Base-by-base conservation (phyloP, 805 yeast genomes). In the Blastobotrys parvus region DNA sequence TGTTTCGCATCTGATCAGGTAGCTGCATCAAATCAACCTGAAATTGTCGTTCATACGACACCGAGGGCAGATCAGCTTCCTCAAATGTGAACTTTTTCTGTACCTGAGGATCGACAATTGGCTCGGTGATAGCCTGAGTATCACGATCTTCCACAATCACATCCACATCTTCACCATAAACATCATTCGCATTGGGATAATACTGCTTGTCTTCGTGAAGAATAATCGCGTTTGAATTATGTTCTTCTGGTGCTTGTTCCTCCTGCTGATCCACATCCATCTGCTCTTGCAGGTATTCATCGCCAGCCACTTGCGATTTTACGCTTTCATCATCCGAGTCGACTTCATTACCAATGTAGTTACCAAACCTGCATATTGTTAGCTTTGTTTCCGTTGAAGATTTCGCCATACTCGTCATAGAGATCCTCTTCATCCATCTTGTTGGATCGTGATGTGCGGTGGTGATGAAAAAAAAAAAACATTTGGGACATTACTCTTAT, bases 1-100 rank as follows among this genome's bases (percentile, higher is more conserved):
- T 64, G 59, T 83, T 89, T 38, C 94, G 70, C 6, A 80, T 70
- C 50, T 81, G 77, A 11, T 76, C 77, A 0, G 94, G 87, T 1
- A 75, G 52, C 7, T 52, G 47, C 51, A 77, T 55, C 38, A 75
- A 51, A 3, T 71, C 65, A 17, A 68, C 52, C 69, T 86, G 68
- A 51, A 80, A 90, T 3, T 76, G 74, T 42, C 83, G 70, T 5
- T 82, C 72, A 52, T 78, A 87, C 0, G 60, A 56, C 0, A 82
- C 71, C 35, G 67, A 65, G 0, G 95, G 95, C 3, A 82, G 61
- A 2, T 58, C 64, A 7, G 57, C 51, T 35, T 74, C 80, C 45
- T 75, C 83, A 13, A 80, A 54, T 34, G 69, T 65, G 51, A 74
- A 67, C 2, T 57, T 54, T 38, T 68, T 70, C 2, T 65, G 65